Evolutionary conservation across 208 protist species (phyloP), one percentile per base, ranked within the genome.

Genomic region (Kentomonas sorsogonicus): DNA sequence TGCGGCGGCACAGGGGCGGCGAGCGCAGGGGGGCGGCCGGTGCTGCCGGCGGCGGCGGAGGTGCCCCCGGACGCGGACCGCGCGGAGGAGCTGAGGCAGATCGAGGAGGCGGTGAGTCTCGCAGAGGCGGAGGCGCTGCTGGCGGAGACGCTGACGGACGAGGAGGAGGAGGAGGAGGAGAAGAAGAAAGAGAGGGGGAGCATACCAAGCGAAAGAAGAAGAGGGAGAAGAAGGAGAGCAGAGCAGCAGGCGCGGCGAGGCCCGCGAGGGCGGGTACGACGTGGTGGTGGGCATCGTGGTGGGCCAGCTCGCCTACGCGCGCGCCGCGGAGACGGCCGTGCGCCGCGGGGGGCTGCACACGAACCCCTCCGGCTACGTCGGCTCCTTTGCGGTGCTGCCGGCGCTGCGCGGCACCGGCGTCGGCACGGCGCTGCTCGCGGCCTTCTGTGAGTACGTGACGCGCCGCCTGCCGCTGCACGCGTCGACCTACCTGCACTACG

Each of bases 321-420:
- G n/a, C n/a, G n/a, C n/a, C n/a, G n/a, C n/a, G n/a, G n/a, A n/a
- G n/a, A n/a, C n/a, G n/a, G n/a, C n/a, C 44, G 23, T 55, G 71
- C 27, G 54, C 54, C n/a, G 44, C 53, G 18, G 77, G 68, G 9
- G 25, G n/a, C 56, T 94, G n/a, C 53, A 75, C 40, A 66, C 70
- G 1, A 83, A 84, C 30, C 88, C 88, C 25, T 86, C 73, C 0
- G 59, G 66, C 26, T 94, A 94, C 67, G 62, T 94, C 23, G 69
- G 76, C 29, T 79, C 70, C 38, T 72, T 94, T 38, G 81, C 75
- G 0, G 83, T 94, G 10, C 61, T 79, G 20, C 62, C 63, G 16
- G 38, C 45, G 10, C 46, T 89, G 46, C 88, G 74, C 15, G 26
- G 59, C 10, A 68, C 77, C 53, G 88, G 88, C n/a, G 23, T 94